These are phyloP conservation scores for Blastobotrys elegans DNA, from an alignment of 1,139 yeast species.

Conservation along the genomic window DNA sequence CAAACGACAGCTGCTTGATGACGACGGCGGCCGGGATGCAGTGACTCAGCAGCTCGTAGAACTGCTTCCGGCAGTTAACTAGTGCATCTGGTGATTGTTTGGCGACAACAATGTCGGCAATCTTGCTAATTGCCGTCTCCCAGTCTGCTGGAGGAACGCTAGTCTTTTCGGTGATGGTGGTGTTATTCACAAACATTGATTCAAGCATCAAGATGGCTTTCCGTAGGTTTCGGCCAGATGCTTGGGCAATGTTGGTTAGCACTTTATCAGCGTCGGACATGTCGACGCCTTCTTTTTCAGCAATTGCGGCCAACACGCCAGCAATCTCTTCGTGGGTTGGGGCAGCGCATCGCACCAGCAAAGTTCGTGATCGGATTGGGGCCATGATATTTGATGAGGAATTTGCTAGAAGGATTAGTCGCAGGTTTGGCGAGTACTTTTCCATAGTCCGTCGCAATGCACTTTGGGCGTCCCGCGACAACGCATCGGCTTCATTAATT, in stretches of 20 bases:
- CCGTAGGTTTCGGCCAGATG: slow-evolving; percentile 68
- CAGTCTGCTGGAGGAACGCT: slow-evolving; percentile 70
- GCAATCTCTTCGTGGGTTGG: slow-evolving; percentile 60
- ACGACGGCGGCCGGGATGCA: slow-evolving; percentile 85
- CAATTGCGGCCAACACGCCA: slow-evolving; percentile 49
- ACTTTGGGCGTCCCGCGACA: slow-evolving; percentile 95
- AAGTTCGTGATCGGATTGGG: slow-evolving; percentile 90
- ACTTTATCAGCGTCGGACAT: slow-evolving; percentile 38
- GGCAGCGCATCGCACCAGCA: slow-evolving; percentile 79
- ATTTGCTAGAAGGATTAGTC: slow-evolving; percentile 80
- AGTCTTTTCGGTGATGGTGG: slow-evolving; percentile 29
- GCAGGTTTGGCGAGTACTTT: slow-evolving; percentile 81
- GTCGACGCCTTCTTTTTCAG: slow-evolving; percentile 51
- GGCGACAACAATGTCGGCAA: slow-evolving; percentile 55
- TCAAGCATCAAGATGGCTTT: slow-evolving; percentile 75
- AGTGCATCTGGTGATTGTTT: slow-evolving; percentile 60
- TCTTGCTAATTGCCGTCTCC: slow-evolving; percentile 67
- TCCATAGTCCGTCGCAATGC: slow-evolving; percentile 98
- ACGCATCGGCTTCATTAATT: slow-evolving; percentile 89
- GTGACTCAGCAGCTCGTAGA: slow-evolving; percentile 85
- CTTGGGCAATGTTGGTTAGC: slow-evolving; percentile 48
- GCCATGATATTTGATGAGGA: slow-evolving; percentile 87
- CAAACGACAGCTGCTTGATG: slow-evolving; percentile 60
- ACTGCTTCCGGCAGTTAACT: slow-evolving; percentile 64
- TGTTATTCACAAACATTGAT: slow-evolving; percentile 69